Conservation (phyloP, 1,284 basidiomycete species). For the Mycena citricolor region DNA sequence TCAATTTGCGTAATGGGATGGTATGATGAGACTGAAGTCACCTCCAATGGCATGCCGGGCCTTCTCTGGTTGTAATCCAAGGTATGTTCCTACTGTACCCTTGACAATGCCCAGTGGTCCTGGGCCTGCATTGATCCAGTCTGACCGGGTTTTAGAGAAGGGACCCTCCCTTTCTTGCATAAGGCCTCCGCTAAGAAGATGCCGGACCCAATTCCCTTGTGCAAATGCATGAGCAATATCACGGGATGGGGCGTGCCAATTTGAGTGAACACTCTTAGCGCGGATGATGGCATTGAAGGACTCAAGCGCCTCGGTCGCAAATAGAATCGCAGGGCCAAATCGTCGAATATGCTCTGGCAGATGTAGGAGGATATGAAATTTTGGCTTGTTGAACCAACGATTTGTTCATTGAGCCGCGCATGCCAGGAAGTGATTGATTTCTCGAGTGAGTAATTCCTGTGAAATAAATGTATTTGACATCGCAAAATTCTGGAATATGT, state of each 20-base stretch:
- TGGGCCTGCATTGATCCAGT: no score
- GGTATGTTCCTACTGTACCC: no score
- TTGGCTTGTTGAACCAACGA: conserved; percentile 41
- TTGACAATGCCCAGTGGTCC: no score
- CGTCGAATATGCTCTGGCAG: conserved; percentile 33
- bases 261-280: conserved; percentile 22
- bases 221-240: conserved; percentile 24
- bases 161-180: not conserved
- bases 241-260: conserved; percentile 24
- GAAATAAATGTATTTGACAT: not conserved
- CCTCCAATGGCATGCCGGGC: conserved; percentile 1
- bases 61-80: no score
- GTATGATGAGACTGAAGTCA: no score
- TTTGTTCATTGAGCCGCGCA: conserved; percentile 28
- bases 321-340: conserved; percentile 40
- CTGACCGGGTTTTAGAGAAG: not conserved
- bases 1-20: no score
- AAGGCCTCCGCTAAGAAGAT: conserved; percentile 20
- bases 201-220: conserved; percentile 16
- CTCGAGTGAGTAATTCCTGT: conserved; percentile 25
- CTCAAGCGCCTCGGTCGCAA: conserved; percentile 46
- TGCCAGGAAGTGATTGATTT: conserved; percentile 34
- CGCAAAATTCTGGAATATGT: not conserved
- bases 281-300: conserved; percentile 47
- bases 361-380: conserved; percentile 38